Evolutionary conservation across 768 basidiomycete genomes (phyloP).

Genomic region (Phallus indusiatus): DNA sequence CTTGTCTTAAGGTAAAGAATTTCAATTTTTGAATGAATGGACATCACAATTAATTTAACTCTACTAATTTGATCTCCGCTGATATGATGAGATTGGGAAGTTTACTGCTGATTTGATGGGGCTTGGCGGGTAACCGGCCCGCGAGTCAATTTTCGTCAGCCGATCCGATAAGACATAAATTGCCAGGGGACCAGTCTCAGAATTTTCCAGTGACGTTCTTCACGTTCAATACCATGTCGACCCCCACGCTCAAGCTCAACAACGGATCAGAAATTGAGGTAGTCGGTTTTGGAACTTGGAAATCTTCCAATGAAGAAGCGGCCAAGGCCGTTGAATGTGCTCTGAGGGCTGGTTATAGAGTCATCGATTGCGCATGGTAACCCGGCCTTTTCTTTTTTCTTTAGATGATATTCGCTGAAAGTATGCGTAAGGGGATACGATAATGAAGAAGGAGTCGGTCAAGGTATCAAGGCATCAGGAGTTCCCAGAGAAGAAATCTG

Average conservation of each 20-base stretch:
- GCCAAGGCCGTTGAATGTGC: constrained; percentile 67
- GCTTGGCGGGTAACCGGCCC: not conserved
- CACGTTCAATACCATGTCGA: constrained; percentile 21
- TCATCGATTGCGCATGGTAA: constrained; percentile 58
- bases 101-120: not conserved
- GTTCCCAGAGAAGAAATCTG: constrained; percentile 67
- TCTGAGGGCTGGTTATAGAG: constrained; percentile 64
- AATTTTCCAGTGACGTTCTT: not conserved
- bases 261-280: constrained; percentile 72
- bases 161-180: not conserved
- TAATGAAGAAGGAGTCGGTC: constrained; percentile 76
- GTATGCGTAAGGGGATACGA: constrained; percentile 20
- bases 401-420: not conserved
- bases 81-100: not conserved
- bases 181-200: not conserved
- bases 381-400: constrained; percentile 15
- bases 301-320: constrained; percentile 59
- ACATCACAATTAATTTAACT: no score
- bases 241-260: constrained; percentile 53
- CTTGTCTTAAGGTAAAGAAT: no score
- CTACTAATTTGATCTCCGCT: no score
- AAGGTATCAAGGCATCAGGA: constrained; percentile 69
- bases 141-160: not conserved
- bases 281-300: constrained; percentile 76
- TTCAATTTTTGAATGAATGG: no score